These are phyloP conservation scores for Apiotrichum gracile DNA, from an alignment of 1,284 basidiomycete species.

Conservation along the genomic window DNA sequence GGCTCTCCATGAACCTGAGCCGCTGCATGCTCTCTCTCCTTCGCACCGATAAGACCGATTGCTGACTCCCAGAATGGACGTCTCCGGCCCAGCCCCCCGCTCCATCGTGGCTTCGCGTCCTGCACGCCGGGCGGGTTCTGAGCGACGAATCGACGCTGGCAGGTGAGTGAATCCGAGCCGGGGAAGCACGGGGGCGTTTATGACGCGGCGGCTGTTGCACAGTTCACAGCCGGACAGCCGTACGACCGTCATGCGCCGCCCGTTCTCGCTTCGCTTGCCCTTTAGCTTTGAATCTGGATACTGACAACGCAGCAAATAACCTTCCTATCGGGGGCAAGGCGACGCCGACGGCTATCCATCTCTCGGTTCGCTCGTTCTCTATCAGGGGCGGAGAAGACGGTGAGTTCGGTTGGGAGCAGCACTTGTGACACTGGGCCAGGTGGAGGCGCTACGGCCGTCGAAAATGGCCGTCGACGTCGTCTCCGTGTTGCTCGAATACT, in stretches of 20 bases:
- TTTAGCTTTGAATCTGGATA: too few relatives aligned
- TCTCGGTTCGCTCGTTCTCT: conserved; percentile 63
- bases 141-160: conserved; percentile 72
- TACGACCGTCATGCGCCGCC: too few relatives aligned
- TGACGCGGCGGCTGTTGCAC: too few relatives aligned
- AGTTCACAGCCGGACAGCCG: too few relatives aligned
- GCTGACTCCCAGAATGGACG: conserved; percentile 62
- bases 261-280: too few relatives aligned
- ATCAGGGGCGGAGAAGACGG: conserved; percentile 36
- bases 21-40: too few relatives aligned
- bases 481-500: too few relatives aligned
- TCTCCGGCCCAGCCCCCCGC: conserved; percentile 63
- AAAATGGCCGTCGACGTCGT: too few relatives aligned
- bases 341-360: conserved; percentile 66
- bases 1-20: too few relatives aligned
- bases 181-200: too few relatives aligned
- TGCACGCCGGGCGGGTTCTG: conserved; percentile 74
- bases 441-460: not conserved
- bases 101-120: conserved; percentile 67
- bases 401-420: conserved; percentile 9
- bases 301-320: conserved; percentile 35
- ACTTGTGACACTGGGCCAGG: not conserved
- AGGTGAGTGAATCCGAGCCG: conserved; percentile 60
- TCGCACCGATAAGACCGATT: too few relatives aligned
- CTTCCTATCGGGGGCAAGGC: conserved; percentile 37